These are phyloP conservation scores for Psidium friedrichsthalianum DNA, from an alignment of 345 rosid genomes.

Conservation along the genomic window DNA sequence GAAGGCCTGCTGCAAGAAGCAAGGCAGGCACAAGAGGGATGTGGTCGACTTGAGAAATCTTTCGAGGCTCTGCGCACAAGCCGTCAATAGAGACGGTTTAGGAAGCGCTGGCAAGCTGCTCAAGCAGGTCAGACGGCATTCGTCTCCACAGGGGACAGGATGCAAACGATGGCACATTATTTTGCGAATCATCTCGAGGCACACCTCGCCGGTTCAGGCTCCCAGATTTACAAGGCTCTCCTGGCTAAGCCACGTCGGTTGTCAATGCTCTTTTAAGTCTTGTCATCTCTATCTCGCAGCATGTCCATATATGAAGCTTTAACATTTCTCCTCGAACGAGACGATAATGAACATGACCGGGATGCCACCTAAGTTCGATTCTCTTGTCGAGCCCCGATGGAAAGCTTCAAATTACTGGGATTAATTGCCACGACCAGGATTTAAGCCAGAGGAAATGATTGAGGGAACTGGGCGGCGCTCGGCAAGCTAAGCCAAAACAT, in stretches of 20 bases:
- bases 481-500: background rate
- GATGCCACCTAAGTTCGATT: background rate
- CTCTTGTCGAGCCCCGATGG: background rate
- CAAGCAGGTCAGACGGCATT: slow-evolving; percentile 33
- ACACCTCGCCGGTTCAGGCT: slow-evolving; percentile 35
- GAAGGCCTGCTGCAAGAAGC: slow-evolving; percentile 26
- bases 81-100: slow-evolving; percentile 23
- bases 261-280: slow-evolving; percentile 36
- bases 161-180: slow-evolving; percentile 31
- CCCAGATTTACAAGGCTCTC: slow-evolving; percentile 19
- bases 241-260: slow-evolving; percentile 20
- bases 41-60: slow-evolving; percentile 45
- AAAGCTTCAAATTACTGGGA: slow-evolving; percentile 4
- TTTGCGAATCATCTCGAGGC: slow-evolving; percentile 36
- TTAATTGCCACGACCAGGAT: background rate
- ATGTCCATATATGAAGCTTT: background rate
- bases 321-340: background rate
- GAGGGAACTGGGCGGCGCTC: background rate
- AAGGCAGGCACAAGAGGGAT: slow-evolving; percentile 15
- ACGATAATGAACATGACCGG: background rate
- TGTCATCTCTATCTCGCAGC: slow-evolving; percentile 10
- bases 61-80: slow-evolving; percentile 43
- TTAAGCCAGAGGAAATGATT: background rate
- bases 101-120: slow-evolving; percentile 25
- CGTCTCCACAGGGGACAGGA: slow-evolving; percentile 27